Evolutionary conservation across 2,329 filamentous ascomycete species (phyloP).

Genomic region (Stagonosporopsis vannaccii): DNA sequence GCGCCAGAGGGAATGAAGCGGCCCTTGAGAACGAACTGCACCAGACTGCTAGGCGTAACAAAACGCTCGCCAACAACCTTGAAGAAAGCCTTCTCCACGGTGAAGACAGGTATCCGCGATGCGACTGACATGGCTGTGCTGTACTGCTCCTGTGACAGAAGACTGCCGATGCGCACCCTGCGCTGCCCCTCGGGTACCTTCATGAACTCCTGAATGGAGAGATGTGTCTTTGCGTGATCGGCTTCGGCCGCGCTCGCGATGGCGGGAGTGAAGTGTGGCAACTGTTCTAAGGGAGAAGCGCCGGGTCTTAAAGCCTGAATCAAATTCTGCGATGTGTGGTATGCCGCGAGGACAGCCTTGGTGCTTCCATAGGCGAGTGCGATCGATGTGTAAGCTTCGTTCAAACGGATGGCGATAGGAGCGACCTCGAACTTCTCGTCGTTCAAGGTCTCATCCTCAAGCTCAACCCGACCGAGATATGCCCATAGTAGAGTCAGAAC

Average conservation of each 20-base stretch:
- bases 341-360: conserved; percentile 80
- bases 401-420: conserved; percentile 83
- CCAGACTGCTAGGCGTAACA: conserved; percentile 89
- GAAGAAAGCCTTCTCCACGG: conserved; percentile 94
- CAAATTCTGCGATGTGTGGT: conserved; percentile 81
- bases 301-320: conserved; percentile 88
- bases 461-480: conserved; percentile 86
- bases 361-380: conserved; percentile 87
- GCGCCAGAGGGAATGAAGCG: conserved; percentile 90
- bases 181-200: conserved; percentile 77
- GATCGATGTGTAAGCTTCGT: conserved; percentile 86
- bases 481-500: conserved; percentile 91
- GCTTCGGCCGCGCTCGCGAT: conserved; percentile 72
- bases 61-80: conserved; percentile 95
- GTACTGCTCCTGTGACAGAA: conserved; percentile 80
- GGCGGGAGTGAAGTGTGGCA: conserved; percentile 81
- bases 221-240: conserved; percentile 67
- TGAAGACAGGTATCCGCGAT: conserved; percentile 81
- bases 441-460: conserved; percentile 79
- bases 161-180: conserved; percentile 71
- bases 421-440: conserved; percentile 89
- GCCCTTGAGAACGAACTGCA: conserved; percentile 93
- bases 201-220: conserved; percentile 90
- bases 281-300: conserved; percentile 86
- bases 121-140: conserved; percentile 77